Percentiles rank a stretch among this genome's conserved stretches.
Conservation (phyloP, 2,329 filamentous ascomycete species). For the Venturiaceae sp. region DNA sequence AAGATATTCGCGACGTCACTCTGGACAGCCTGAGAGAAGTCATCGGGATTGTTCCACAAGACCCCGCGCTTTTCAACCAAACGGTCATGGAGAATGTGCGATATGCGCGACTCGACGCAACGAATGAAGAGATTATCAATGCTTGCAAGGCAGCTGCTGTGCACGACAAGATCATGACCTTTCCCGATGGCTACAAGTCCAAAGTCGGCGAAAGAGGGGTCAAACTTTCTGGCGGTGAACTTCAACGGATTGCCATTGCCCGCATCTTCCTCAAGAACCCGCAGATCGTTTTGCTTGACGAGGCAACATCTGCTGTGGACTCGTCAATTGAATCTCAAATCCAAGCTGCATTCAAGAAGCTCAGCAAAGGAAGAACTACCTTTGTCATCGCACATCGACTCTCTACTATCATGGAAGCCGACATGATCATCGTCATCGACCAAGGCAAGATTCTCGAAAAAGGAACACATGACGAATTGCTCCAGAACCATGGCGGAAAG, state of each 20-base stretch:
- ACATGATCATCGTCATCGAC: slow-evolving; percentile 73
- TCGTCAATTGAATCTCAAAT: slow-evolving; percentile 59
- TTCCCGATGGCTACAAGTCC: slow-evolving; percentile 35
- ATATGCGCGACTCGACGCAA: slow-evolving; percentile 53
- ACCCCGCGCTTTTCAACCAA: slow-evolving; percentile 54
- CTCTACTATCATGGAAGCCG: slow-evolving; percentile 75
- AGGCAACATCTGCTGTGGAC: slow-evolving; percentile 82
- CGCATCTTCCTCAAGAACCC: slow-evolving; percentile 71
- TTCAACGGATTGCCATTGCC: slow-evolving; percentile 58
- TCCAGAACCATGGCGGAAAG: slow-evolving; percentile 60
- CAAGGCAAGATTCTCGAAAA: slow-evolving; percentile 68
- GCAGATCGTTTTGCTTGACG: slow-evolving; percentile 76
- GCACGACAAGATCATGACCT: slow-evolving; percentile 53
- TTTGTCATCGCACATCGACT: slow-evolving; percentile 69
- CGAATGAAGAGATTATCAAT: slow-evolving; percentile 48
- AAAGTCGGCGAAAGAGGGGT: slow-evolving; percentile 31
- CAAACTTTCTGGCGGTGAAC: slow-evolving; percentile 52
- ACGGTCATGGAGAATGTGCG: slow-evolving; percentile 55
- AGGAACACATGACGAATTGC: slow-evolving; percentile 69
- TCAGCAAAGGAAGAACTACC: slow-evolving; percentile 54
- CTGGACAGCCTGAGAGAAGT: slow-evolving; percentile 47
- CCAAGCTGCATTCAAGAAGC: slow-evolving; percentile 48
- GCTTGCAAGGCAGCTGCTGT: slow-evolving; percentile 54
- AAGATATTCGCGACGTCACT: slow-evolving; percentile 50
- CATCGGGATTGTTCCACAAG: slow-evolving; percentile 56